Conservation (phyloP, 768 basidiomycete genomes). For the Tylopilus balloui region DNA sequence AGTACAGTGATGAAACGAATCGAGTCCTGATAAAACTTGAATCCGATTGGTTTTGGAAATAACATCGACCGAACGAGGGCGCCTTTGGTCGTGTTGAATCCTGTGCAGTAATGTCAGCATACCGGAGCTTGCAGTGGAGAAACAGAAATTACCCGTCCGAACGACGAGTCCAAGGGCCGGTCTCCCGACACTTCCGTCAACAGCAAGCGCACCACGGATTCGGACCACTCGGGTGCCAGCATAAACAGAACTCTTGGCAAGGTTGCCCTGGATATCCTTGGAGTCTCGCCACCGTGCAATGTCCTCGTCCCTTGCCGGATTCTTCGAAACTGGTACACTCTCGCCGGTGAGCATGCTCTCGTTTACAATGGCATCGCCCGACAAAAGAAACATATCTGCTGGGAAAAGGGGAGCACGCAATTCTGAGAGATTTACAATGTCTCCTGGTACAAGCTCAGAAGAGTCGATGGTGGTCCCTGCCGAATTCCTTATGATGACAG, state of each 20-base stretch:
- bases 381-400: conserved; percentile 86
- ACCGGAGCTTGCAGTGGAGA: not conserved
- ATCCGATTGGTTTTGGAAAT: conserved; percentile 96
- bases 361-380: conserved; percentile 96
- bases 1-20: conserved; percentile 89
- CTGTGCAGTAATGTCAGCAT: conserved; percentile 33
- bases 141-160: conserved; percentile 62
- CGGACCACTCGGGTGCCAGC: conserved; percentile 89
- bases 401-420: conserved; percentile 72
- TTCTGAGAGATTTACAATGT: conserved; percentile 84
- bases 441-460: conserved; percentile 80
- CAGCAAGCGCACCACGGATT: conserved; percentile 58
- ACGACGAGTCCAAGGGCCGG: conserved; percentile 81
- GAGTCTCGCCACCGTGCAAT: conserved; percentile 65
- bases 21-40: conserved; percentile 96
- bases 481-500: conserved; percentile 2
- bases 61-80: conserved; percentile 95
- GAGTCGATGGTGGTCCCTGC: conserved; percentile 74
- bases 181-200: conserved; percentile 47
- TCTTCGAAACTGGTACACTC: conserved; percentile 93
- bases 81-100: conserved; percentile 97
- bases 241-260: conserved; percentile 81
- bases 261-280: conserved; percentile 55
- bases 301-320: conserved; percentile 76
- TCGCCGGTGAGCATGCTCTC: conserved; percentile 99